Evolutionary conservation across 257 asterid genomes (phyloP).

Genomic region (Gentiana straminea): DNA sequence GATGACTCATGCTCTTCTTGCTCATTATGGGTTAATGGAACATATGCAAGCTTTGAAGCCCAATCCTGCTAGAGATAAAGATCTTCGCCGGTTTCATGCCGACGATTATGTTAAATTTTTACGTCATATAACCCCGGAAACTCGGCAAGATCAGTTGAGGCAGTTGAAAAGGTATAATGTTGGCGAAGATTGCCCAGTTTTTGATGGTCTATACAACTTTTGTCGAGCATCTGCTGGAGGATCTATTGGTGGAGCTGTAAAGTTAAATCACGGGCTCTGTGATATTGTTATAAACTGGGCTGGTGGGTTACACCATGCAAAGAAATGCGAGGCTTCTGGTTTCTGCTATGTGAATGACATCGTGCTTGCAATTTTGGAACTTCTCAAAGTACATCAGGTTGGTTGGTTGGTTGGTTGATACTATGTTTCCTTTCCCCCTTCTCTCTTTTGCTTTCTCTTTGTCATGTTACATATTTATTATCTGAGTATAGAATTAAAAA

Average conservation of each 20-base stretch:
- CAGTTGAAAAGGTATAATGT: conserved; percentile 20
- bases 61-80: conserved; percentile 16
- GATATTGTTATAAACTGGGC: conserved; percentile 30
- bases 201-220: conserved; percentile 18
- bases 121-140: conserved; percentile 18
- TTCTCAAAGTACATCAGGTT: conserved; percentile 34
- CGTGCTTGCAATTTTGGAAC: conserved; percentile 35
- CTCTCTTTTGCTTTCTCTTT: background rate
- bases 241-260: conserved; percentile 19
- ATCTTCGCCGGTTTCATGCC: conserved; percentile 17
- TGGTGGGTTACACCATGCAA: conserved; percentile 42
- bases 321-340: conserved; percentile 34
- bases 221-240: conserved; percentile 21
- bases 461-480: no score
- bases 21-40: conserved; percentile 17
- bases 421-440: background rate
- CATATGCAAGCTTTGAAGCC: conserved; percentile 14
- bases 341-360: conserved; percentile 41
- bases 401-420: background rate
- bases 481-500: no score
- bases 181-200: conserved; percentile 20
- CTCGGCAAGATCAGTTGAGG: conserved; percentile 19
- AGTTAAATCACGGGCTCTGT: conserved; percentile 15
- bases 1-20: conserved; percentile 23
- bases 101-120: conserved; percentile 17